Evolutionary conservation across 176 grass and related monocot genomes (phyloP).

Genomic region (Puccinellia tenuiflora): DNA sequence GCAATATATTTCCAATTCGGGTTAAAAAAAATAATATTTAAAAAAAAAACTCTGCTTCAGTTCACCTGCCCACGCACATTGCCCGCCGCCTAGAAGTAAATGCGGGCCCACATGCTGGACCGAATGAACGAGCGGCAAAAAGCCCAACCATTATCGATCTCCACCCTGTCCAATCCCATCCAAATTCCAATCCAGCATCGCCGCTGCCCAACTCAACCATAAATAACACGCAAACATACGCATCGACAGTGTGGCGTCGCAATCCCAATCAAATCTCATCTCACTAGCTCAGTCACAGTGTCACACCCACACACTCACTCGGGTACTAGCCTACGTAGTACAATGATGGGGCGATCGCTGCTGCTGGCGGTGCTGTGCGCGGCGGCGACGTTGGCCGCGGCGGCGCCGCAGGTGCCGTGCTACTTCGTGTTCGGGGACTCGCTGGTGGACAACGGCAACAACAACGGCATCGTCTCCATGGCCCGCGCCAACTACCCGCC

Average conservation of each 20-base stretch:
- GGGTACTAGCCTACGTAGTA: neutral
- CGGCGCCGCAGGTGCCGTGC: slow-evolving; percentile 65
- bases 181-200: neutral
- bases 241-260: neutral
- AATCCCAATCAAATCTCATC: neutral
- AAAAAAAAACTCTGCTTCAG: no score
- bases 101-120: neutral
- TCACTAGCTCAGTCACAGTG: neutral
- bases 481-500: slow-evolving; percentile 86
- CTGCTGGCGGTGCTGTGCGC: neutral
- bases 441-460: slow-evolving; percentile 92
- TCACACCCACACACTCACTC: neutral
- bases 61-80: neutral
- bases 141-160: neutral
- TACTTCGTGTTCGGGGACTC: slow-evolving; percentile 97
- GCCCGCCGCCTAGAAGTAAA: slow-evolving; percentile 7
- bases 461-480: slow-evolving; percentile 71
- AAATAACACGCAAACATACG: neutral
- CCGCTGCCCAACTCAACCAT: neutral
- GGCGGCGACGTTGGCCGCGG: neutral
- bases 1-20: no score
- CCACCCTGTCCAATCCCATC: slow-evolving; percentile 13
- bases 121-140: neutral
- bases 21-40: no score
- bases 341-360: neutral